Evolutionary conservation across 805 yeast genomes (phyloP), one percentile per base, ranked within the genome.

Genomic region (Zygosaccharomyces siamensis): DNA sequence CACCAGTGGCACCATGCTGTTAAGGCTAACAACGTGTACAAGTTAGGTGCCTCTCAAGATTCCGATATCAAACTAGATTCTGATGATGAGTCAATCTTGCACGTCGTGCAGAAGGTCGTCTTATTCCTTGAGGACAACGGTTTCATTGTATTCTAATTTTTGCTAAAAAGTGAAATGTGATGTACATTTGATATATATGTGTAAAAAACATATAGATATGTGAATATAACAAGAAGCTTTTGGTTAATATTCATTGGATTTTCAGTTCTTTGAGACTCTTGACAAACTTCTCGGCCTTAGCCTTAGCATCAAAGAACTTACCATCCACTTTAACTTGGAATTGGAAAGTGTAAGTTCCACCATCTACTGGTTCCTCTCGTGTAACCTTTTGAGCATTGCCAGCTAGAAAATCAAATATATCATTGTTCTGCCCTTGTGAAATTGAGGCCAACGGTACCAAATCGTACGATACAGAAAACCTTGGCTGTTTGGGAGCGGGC

Each of bases 81-180:
- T 42, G 72, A 76, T 39, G 75, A 78, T 51, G 76, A 75, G 40
- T 76, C 81, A 37, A 80, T 86, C 48, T 73, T 83, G 49, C 76
- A 87, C 39, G 85, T 87, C 49, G 86, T 89, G 48, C 87, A 81
- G 64, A 82, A 83, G 66, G 78, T 86, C 55, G 83, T 86, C 31
- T 71, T 81, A 51, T 76, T 82, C 64, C 77, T 90, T 58, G 89
- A 86, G 69, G 81, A 83, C 60, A 87, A 89, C 70, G 95, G 95
- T 14, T 90, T 85, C 72, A 87, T 86, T 70, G 71, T 70, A 51
- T 77, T 76, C 57, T 75, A 68, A 59, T 8, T 21, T 32, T 27
- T 20, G 16, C 14, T 30, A 18, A 16, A 7, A 12, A 20, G 21
- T 12, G 12, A 32, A 11, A 30, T 6, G 23, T 7, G n/a, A 14